Conservation (phyloP, 1,284 basidiomycete species). For the Chalciporus sp. region DNA sequence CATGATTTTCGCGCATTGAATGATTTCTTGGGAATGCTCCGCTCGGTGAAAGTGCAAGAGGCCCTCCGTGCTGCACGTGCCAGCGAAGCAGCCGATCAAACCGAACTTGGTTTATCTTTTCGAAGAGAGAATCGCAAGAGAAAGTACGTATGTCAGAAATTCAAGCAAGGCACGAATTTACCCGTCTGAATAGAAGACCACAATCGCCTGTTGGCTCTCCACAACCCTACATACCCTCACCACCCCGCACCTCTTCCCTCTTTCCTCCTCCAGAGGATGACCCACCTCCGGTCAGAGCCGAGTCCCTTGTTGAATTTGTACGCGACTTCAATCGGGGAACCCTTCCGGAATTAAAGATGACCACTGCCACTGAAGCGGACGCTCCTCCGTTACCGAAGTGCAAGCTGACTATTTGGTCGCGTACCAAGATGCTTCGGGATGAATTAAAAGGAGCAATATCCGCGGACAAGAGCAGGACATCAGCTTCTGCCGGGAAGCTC, state of each 20-base stretch:
- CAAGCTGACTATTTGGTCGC: slow-evolving; percentile 55
- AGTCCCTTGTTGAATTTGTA: slow-evolving; percentile 51
- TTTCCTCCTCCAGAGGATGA: slow-evolving; percentile 45
- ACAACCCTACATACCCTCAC: slow-evolving; percentile 50
- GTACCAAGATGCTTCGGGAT: slow-evolving; percentile 30
- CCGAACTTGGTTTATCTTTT: slow-evolving; percentile 45
- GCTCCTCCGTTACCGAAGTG: slow-evolving; percentile 11
- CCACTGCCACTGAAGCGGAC: slow-evolving; percentile 1
- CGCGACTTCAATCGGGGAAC: slow-evolving; percentile 50
- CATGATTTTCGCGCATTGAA: slow-evolving; percentile 45
- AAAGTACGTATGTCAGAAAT: slow-evolving; percentile 41
- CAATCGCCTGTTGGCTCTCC: slow-evolving; percentile 61
- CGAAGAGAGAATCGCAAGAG: slow-evolving; percentile 53
- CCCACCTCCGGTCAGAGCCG: slow-evolving; percentile 40
- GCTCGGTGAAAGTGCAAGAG: slow-evolving; percentile 52
- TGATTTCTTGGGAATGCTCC: slow-evolving; percentile 46
- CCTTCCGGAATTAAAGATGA: slow-evolving; percentile 14
- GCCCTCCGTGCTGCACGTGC: slow-evolving; percentile 52
- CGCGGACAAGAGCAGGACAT: neutral
- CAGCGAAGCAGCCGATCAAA: slow-evolving; percentile 52
- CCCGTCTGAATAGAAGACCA: slow-evolving; percentile 42
- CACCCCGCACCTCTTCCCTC: slow-evolving; percentile 40
- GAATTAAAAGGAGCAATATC: slow-evolving; percentile 9
- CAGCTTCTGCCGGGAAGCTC: slow-evolving; percentile 19
- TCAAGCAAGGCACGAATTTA: neutral